These are phyloP conservation scores for Caryopteris hybrid DNA, from an alignment of 305 asterid species.

Conservation along the genomic window DNA sequence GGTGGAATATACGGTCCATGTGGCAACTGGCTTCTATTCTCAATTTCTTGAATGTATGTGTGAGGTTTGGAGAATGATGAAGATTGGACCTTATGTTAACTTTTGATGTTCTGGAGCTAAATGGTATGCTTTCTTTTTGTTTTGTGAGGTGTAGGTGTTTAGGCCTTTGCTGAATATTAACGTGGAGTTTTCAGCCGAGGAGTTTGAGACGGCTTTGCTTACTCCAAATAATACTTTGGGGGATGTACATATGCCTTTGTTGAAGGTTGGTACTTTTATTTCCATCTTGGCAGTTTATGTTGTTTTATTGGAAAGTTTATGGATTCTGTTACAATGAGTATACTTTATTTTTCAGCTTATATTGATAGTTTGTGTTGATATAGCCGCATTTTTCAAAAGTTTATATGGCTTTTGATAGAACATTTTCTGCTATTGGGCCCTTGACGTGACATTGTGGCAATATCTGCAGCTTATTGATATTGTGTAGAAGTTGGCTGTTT, in stretches of 20 bases:
- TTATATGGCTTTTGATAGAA: not conserved
- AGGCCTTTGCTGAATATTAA: conserved; percentile 86
- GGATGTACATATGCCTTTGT: conserved; percentile 90
- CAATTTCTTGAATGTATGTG: conserved; percentile 89
- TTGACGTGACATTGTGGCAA: not conserved
- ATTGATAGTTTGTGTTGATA: not conserved
- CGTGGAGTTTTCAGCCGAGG: conserved; percentile 90
- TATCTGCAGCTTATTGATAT: conserved; percentile 3
- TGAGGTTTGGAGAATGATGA: conserved; percentile 1
- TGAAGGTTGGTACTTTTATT: conserved; percentile 59
- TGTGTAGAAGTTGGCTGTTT: not conserved
- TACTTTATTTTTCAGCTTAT: no score
- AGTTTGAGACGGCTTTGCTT: conserved; percentile 92
- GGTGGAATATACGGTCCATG: conserved; percentile 90
- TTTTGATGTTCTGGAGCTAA: conserved; percentile 11
- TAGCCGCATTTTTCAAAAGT: not conserved
- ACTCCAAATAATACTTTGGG: conserved; percentile 77
- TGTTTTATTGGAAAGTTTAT: conserved; percentile 9
- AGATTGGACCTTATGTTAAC: conserved; percentile 10
- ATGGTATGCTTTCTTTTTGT: not conserved
- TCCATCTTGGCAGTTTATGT: not conserved
- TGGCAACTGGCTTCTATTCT: conserved; percentile 97
- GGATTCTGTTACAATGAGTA: not conserved
- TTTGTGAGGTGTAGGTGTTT: conserved; percentile 62
- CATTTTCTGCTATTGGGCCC: conserved; percentile 3